These are phyloP conservation scores for Mangifera indica DNA, from an alignment of 345 rosid genomes.

Conservation along the genomic window DNA sequence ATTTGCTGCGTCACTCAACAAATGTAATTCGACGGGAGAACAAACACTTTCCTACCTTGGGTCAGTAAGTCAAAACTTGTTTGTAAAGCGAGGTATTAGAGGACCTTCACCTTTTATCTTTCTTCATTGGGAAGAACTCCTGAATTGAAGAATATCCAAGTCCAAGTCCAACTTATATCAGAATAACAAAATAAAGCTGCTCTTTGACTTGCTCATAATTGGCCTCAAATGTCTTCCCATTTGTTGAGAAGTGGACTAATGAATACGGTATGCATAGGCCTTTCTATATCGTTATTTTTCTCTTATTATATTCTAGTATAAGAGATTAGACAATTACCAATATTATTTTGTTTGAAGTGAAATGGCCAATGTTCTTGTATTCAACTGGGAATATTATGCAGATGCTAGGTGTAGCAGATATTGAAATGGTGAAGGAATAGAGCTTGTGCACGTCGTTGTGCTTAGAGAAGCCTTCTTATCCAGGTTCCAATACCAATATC, in stretches of 20 bases:
- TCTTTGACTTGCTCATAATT: conserved; percentile 29
- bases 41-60: too few relatives aligned
- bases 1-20: too few relatives aligned
- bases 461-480: conserved; percentile 51
- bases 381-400: conserved; percentile 48
- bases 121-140: conserved; percentile 35
- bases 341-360: not conserved
- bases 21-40: too few relatives aligned
- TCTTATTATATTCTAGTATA: not conserved
- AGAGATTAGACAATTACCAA: not conserved
- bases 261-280: conserved; percentile 32
- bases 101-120: conserved; percentile 38
- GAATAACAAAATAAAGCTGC: not conserved
- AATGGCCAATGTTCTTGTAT: conserved; percentile 44
- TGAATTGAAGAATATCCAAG: conserved; percentile 30
- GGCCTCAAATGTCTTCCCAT: conserved; percentile 40
- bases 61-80: conserved; percentile 24
- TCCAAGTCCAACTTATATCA: conserved; percentile 4
- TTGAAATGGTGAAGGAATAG: conserved; percentile 44
- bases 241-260: conserved; percentile 33
- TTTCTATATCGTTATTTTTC: not conserved
- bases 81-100: conserved; percentile 39
- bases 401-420: conserved; percentile 29
- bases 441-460: conserved; percentile 29
- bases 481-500: conserved; percentile 34